Conservation (phyloP, 2,329 filamentous ascomycete species). For the Fusarium anthophilum region DNA sequence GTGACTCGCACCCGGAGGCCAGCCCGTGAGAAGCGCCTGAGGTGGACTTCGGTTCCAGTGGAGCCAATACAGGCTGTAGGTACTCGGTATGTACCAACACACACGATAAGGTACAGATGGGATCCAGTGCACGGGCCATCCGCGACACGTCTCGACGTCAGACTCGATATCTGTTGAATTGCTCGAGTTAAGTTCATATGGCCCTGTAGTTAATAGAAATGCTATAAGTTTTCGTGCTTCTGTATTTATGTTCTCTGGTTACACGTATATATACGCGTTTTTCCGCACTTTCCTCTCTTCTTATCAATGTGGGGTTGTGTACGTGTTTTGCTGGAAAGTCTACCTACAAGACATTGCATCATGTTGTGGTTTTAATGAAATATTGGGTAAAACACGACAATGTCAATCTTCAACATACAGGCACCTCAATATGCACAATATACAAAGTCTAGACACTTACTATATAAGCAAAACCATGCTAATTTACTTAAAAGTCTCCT, state of each 20-base stretch:
- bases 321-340: neutral
- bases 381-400: neutral
- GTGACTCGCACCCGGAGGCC: constrained; percentile 23
- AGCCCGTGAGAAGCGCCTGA: constrained; percentile 9
- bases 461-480: neutral
- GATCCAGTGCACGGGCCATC: constrained; percentile 23
- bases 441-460: neutral
- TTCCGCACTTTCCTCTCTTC: neutral
- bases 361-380: neutral
- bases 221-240: neutral
- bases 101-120: constrained; percentile 1
- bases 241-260: fast-evolving
- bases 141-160: constrained; percentile 8
- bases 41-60: constrained; percentile 12
- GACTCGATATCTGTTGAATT: constrained; percentile 3
- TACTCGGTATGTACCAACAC: neutral
- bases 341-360: fast-evolving
- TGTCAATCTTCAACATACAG: neutral
- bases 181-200: neutral
- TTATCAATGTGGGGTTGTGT: too few relatives aligned
- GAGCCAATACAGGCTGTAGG: neutral
- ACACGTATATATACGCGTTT: neutral
- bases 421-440: neutral
- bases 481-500: neutral
- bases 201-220: neutral